Conservation (phyloP, 129 eudicot species). For the Chrysanthemum makinoi region DNA sequence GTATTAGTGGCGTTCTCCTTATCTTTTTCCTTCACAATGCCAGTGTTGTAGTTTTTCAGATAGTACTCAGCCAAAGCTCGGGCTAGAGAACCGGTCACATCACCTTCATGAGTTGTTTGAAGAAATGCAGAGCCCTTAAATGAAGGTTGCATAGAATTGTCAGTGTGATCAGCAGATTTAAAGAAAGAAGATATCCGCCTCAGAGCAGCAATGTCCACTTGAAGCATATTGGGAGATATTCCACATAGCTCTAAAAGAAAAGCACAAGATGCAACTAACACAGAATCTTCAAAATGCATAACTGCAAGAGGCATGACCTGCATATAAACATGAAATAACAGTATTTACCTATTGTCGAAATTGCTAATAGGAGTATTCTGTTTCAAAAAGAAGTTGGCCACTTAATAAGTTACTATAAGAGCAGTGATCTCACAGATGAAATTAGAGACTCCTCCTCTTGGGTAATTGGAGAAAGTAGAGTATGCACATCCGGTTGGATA, state of each 20-base stretch:
- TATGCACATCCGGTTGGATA: conserved; percentile 78
- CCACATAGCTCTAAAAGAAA: conserved; percentile 93
- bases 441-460: conserved; percentile 80
- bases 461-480: conserved; percentile 66
- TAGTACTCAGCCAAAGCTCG: conserved; percentile 86
- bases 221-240: conserved; percentile 74
- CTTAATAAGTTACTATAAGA: not conserved
- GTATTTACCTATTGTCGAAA: not conserved
- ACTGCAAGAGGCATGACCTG: conserved; percentile 91
- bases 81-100: conserved; percentile 75
- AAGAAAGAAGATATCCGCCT: conserved; percentile 78
- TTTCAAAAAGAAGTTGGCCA: not conserved
- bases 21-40: conserved; percentile 37
- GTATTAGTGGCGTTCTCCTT: conserved; percentile 18
- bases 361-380: not conserved
- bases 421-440: conserved; percentile 54
- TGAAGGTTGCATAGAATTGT: conserved; percentile 41
- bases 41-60: conserved; percentile 48
- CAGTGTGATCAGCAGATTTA: conserved; percentile 45
- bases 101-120: conserved; percentile 53
- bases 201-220: conserved; percentile 73
- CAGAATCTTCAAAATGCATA: conserved; percentile 74
- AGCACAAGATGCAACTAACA: conserved; percentile 88
- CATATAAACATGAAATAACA: not conserved
- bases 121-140: conserved; percentile 48